These are phyloP conservation scores for Mycena haematopus DNA, from an alignment of 768 basidiomycete species.

Conservation along the genomic window DNA sequence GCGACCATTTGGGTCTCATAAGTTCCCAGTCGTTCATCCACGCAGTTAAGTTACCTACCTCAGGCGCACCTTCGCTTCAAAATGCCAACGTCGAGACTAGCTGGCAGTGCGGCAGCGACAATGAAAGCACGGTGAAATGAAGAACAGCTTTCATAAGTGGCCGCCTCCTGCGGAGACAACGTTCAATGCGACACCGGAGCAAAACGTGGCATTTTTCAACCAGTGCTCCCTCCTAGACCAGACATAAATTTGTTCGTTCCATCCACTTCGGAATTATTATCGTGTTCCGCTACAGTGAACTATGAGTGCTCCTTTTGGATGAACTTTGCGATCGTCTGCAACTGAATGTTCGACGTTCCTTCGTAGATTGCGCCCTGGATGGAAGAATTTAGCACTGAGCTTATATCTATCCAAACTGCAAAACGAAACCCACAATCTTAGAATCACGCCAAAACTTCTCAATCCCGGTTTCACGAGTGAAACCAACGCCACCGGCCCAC, in stretches of 20 bases:
- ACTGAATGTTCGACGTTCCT: conserved; percentile 97
- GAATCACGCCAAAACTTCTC: conserved; percentile 98
- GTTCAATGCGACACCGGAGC: conserved; percentile 29
- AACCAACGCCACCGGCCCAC: conserved; percentile 94
- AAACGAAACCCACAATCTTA: conserved; percentile 81
- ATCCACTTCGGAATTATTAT: neutral
- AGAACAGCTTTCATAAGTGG: conserved; percentile 23
- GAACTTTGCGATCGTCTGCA: conserved; percentile 94
- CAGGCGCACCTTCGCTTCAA: no score
- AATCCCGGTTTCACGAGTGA: conserved; percentile 91
- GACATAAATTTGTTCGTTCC: neutral
- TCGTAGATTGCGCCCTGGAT: conserved; percentile 89
- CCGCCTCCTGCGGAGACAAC: conserved; percentile 14
- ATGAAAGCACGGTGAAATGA: conserved; percentile 9
- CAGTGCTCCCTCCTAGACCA: neutral
- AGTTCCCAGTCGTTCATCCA: no score
- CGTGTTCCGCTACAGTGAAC: neutral
- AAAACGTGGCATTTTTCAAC: conserved; percentile 31
- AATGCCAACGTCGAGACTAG: conserved; percentile 15
- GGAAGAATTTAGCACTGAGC: conserved; percentile 11
- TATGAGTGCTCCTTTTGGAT: conserved; percentile 86
- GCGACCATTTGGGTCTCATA: no score
- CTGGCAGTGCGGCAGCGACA: conserved; percentile 15
- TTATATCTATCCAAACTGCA: neutral
- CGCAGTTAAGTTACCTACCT: no score